Evolutionary conservation across 2,329 filamentous ascomycete genomes (phyloP).

Genomic region (Nectriaceae sp.): DNA sequence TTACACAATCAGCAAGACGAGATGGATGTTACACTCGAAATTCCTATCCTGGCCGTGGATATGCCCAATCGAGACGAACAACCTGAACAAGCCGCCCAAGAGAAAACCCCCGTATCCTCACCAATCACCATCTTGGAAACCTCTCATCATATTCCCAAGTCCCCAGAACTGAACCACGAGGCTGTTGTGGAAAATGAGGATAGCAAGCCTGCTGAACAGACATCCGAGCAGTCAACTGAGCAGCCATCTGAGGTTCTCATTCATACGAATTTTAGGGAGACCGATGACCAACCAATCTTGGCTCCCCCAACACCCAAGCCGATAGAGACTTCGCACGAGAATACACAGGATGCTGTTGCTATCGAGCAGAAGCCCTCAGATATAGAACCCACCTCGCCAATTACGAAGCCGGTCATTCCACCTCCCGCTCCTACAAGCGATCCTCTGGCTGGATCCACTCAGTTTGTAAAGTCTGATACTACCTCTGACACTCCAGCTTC

Average conservation of each 20-base stretch:
- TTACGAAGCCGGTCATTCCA: background rate
- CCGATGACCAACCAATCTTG: background rate
- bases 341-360: background rate
- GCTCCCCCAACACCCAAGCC: background rate
- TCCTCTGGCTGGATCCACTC: background rate
- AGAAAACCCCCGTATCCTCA: background rate
- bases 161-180: background rate
- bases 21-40: background rate
- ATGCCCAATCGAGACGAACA: no score
- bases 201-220: no score
- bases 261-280: background rate
- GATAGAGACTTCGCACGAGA: background rate
- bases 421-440: background rate
- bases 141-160: background rate
- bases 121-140: background rate
- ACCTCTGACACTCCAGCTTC: background rate
- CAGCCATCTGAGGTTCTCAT: background rate
- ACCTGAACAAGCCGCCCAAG: background rate
- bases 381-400: background rate
- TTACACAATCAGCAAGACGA: background rate
- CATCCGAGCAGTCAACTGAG: background rate
- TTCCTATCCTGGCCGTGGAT: no score
- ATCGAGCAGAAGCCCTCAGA: background rate
- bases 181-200: background rate
- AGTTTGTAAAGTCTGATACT: no score